Evolutionary conservation across 257 asterid genomes (phyloP), one percentile per base, ranked within the genome.

Genomic region (Scutellaria barbata): DNA sequence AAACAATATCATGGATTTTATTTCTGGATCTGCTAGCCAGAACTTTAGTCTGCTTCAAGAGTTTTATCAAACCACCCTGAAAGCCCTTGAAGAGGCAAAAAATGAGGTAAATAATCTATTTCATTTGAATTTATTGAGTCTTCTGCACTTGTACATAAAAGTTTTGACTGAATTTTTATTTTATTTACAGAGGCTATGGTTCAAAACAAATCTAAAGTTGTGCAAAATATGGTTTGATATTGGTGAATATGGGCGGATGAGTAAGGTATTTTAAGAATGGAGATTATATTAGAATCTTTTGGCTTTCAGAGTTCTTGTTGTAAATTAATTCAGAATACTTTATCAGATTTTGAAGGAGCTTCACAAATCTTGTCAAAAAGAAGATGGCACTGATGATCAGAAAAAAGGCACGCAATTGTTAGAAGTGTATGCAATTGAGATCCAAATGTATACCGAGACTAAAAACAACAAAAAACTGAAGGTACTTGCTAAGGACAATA

Each of bases 361-460:
- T 68, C 98, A 89, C 79, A 95, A 87, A 76, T 95, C 98, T 75
- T 95, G 99, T 84, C 92, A 86, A 85, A 91, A 92, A 81, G 96
- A 88, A 80, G 99, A 95, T 82, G 99, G 99, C 54, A 82, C 92
- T 11, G 99, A 89, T 83, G 99, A 95, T 81, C 98, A 91, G 86
- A 95, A 92, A 89, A 95, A 95, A 78, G 99, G 99, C 51, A 95
- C 99, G 50, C 99, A 91, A 46, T 63, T 95, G 76, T 70, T 95
- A 87, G 99, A 95, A 87, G 98, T 95, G 17, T 95, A 95, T 81
- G 99, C 99, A 59, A 84, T 95, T 81, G 99, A 95, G 87, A 92
- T 95, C 77, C 99, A 95, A 82, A 92, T 95, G 96, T 89, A 92
- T 81, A 95, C 98, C 0, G 96, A 91, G 85, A 95, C 98, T 48